A percentile compares a stretch with the other conserved stretches of the same genome.
These are phyloP conservation scores for Hanseniaspora occidentalis DNA, from an alignment of 805 yeast species.

Conservation along the genomic window DNA sequence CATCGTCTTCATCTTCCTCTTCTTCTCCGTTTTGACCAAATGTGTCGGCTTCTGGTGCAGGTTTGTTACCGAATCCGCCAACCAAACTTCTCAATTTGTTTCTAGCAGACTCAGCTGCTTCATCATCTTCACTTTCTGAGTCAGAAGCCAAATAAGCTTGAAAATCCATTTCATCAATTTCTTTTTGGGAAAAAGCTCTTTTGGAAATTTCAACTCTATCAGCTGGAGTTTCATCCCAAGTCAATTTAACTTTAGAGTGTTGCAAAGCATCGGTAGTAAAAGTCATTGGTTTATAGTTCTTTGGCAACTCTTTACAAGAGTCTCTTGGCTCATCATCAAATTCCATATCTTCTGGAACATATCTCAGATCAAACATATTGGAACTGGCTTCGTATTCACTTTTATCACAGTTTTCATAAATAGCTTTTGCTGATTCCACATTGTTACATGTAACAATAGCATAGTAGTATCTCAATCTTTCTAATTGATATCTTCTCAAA, in stretches of 20 bases:
- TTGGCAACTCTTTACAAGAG: constrained; percentile 56
- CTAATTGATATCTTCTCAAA: constrained; percentile 81
- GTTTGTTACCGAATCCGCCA: constrained; percentile 27
- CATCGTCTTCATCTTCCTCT: constrained; percentile 44
- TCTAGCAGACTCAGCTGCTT: constrained; percentile 27
- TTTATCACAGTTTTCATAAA: constrained; percentile 85
- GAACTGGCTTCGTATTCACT: constrained; percentile 94
- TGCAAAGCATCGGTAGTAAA: constrained; percentile 94
- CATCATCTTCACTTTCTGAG: constrained; percentile 40
- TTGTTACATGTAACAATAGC: constrained; percentile 82
- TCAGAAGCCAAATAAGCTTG: constrained; percentile 84
- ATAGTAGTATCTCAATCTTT: constrained; percentile 83
- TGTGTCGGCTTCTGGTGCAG: constrained; percentile 12
- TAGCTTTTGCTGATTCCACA: constrained; percentile 53
- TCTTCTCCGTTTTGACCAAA: constrained; percentile 7
- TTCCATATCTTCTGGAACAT: constrained; percentile 84
- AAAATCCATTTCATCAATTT: constrained; percentile 82
- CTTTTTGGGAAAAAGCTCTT: constrained; percentile 77
- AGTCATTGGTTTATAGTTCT: constrained; percentile 60
- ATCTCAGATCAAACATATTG: constrained; percentile 82
- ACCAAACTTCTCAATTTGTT: constrained; percentile 52
- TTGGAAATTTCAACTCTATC: constrained; percentile 69
- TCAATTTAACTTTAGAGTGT: constrained; percentile 88
- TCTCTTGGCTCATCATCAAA: constrained; percentile 67
- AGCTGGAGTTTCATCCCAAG: constrained; percentile 98